These are phyloP conservation scores for Lasiodiplodia sp. DNA, from an alignment of 2,329 filamentous ascomycete species.

Conservation along the genomic window DNA sequence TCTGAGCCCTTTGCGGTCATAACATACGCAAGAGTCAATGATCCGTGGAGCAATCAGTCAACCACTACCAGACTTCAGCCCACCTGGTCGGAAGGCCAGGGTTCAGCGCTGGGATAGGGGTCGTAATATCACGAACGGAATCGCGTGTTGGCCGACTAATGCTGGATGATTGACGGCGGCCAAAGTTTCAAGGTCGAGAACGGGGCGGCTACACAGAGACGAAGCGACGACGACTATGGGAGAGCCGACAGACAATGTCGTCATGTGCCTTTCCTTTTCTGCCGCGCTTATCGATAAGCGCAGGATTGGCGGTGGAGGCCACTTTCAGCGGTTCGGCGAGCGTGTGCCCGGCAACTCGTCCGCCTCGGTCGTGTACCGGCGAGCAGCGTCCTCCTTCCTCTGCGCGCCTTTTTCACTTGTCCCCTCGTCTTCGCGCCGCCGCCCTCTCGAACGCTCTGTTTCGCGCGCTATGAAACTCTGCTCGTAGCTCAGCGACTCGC, in stretches of 20 bases:
- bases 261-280: conserved; percentile 11
- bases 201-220: too few species aligned
- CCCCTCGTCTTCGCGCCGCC: background rate
- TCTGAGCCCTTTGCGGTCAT: background rate
- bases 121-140: background rate
- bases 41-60: background rate
- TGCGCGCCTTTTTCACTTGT: conserved; percentile 24
- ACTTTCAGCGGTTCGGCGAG: conserved; percentile 19
- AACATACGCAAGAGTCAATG: background rate
- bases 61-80: too few species aligned
- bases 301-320: conserved; percentile 16
- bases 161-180: background rate
- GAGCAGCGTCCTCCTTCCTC: conserved; percentile 16
- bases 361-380: conserved; percentile 27
- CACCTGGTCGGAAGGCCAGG: background rate
- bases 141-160: background rate
- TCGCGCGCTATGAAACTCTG: conserved; percentile 22
- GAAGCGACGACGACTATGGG: too few species aligned
- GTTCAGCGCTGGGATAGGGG: background rate
- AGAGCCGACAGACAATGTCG: background rate
- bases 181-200: background rate
- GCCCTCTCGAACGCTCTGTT: background rate
- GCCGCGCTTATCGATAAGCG: conserved; percentile 18
- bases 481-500: conserved; percentile 13
- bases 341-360: conserved; percentile 23